These are phyloP conservation scores for Colletotrichum sp. DNA, from an alignment of 2,329 filamentous ascomycete genomes.

Conservation along the genomic window DNA sequence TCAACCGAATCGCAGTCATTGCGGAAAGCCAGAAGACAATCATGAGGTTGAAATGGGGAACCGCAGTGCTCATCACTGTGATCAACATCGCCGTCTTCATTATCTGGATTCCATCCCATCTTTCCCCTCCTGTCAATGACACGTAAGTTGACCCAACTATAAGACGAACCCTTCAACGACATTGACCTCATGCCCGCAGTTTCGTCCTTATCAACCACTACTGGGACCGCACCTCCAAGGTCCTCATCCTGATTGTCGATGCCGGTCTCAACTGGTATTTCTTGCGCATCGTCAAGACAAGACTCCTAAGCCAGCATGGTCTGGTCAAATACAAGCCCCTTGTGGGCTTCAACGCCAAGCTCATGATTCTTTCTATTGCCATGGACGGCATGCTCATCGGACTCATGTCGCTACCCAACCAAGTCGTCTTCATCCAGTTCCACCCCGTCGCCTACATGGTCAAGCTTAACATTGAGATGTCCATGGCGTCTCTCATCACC, in stretches of 20 bases:
- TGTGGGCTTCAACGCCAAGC: slow-evolving; percentile 52
- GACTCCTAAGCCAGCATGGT: slow-evolving; percentile 50
- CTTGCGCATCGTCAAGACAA: slow-evolving; percentile 47
- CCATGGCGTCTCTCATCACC: slow-evolving; percentile 56
- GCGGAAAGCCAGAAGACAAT: slow-evolving; percentile 43
- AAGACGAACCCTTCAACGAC: neutral
- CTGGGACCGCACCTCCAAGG: slow-evolving; percentile 59
- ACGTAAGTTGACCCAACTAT: slow-evolving; percentile 27
- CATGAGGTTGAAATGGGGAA: slow-evolving; percentile 49
- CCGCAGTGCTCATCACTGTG: slow-evolving; percentile 45
- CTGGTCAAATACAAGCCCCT: slow-evolving; percentile 56
- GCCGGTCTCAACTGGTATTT: slow-evolving; percentile 59
- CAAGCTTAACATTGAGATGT: slow-evolving; percentile 60
- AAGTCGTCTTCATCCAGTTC: slow-evolving; percentile 51
- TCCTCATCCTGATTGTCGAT: slow-evolving; percentile 55
- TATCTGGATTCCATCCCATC: slow-evolving; percentile 58
- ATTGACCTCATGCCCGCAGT: slow-evolving; percentile 12
- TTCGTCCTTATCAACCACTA: slow-evolving; percentile 49
- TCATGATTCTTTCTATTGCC: slow-evolving; percentile 52
- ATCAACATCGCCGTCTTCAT: slow-evolving; percentile 59
- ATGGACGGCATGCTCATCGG: slow-evolving; percentile 50
- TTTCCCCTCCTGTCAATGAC: slow-evolving; percentile 39
- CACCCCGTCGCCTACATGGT: slow-evolving; percentile 58
- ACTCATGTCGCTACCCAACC: slow-evolving; percentile 36
- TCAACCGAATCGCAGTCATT: slow-evolving; percentile 57